Conservation (phyloP, 352 stramenopile genomes). For the Phytophthora sp. region DNA sequence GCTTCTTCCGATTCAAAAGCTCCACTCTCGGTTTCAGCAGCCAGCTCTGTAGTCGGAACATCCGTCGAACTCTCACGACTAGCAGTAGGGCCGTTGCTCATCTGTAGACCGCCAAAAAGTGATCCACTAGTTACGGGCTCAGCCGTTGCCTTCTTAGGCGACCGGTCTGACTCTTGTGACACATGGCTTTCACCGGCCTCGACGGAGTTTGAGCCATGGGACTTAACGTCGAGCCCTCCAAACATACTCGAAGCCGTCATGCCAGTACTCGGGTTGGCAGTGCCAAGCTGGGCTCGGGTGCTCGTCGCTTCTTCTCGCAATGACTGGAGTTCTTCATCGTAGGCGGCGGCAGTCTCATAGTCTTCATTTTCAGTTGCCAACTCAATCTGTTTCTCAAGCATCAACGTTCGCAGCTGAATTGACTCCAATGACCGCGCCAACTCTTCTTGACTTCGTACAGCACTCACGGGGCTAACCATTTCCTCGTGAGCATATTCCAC, state of each 20-base stretch:
- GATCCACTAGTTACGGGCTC: constrained; percentile 14
- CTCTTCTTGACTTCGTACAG: constrained; percentile 36
- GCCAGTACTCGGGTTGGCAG: neutral
- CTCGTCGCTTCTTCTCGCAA: constrained; percentile 57
- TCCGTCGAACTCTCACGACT: constrained; percentile 18
- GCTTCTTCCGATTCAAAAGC: constrained; percentile 16
- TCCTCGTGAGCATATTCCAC: constrained; percentile 40
- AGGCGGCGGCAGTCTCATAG: constrained; percentile 59
- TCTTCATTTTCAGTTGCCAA: constrained; percentile 73
- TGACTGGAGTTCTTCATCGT: constrained; percentile 73
- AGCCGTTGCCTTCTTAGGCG: constrained; percentile 5
- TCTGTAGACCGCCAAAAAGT: constrained; percentile 51
- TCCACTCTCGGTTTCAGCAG: constrained; percentile 14
- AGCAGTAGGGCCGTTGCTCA: constrained; percentile 31
- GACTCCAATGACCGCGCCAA: constrained; percentile 49
- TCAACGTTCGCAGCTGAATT: constrained; percentile 54
- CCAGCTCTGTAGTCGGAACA: constrained; percentile 11
- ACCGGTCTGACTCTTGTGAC: constrained; percentile 16
- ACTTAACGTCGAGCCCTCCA: constrained; percentile 37
- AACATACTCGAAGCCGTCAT: constrained; percentile 33
- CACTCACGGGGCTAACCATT: constrained; percentile 46
- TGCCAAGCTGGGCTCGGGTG: constrained; percentile 37
- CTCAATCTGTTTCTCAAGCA: constrained; percentile 72
- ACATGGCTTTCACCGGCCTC: constrained; percentile 11
- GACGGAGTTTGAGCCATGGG: neutral